Conservation (phyloP, 768 basidiomycete species). For the Suillus tomentosus region DNA sequence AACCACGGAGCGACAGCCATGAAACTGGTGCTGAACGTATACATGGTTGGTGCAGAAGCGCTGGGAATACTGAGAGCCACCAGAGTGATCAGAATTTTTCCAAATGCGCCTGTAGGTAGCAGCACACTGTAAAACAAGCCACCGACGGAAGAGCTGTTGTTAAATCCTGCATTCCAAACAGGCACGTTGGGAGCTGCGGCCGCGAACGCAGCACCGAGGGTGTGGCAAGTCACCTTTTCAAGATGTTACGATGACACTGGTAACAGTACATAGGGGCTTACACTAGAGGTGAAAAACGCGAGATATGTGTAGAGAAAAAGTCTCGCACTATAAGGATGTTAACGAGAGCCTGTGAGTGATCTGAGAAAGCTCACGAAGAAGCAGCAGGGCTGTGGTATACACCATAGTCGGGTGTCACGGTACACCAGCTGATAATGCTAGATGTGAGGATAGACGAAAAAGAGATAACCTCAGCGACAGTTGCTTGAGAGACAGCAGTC, state of each 20-base stretch:
- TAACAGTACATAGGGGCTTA: conserved; percentile 24
- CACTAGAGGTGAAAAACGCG: conserved; percentile 45
- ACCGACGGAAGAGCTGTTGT: conserved; percentile 43
- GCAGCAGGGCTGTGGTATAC: conserved; percentile 54
- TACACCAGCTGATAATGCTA: conserved; percentile 45
- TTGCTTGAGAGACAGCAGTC: conserved; percentile 38
- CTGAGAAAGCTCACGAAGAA: conserved; percentile 48
- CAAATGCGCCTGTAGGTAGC: conserved; percentile 43
- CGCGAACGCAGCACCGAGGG: conserved; percentile 49
- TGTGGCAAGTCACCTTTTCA: conserved; percentile 40
- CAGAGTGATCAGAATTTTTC: conserved; percentile 49
- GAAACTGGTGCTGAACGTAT: conserved; percentile 51
- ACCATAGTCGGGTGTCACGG: conserved; percentile 50
- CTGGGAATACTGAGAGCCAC: conserved; percentile 55
- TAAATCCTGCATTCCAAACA: conserved; percentile 43
- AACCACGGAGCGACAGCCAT: conserved; percentile 41
- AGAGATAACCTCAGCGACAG: conserved; percentile 38
- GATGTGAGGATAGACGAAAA: conserved; percentile 48
- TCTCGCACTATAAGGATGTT: conserved; percentile 28
- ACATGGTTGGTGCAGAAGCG: conserved; percentile 62
- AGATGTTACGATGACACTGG: too few relatives aligned
- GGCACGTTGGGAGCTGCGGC: conserved; percentile 41
- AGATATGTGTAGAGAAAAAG: conserved; percentile 49
- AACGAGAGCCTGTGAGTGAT: background rate
- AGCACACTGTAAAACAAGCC: conserved; percentile 45